Base-by-base conservation (phyloP, 192 early-diverging fungal species). In the Coemansia nantahalensis region DNA sequence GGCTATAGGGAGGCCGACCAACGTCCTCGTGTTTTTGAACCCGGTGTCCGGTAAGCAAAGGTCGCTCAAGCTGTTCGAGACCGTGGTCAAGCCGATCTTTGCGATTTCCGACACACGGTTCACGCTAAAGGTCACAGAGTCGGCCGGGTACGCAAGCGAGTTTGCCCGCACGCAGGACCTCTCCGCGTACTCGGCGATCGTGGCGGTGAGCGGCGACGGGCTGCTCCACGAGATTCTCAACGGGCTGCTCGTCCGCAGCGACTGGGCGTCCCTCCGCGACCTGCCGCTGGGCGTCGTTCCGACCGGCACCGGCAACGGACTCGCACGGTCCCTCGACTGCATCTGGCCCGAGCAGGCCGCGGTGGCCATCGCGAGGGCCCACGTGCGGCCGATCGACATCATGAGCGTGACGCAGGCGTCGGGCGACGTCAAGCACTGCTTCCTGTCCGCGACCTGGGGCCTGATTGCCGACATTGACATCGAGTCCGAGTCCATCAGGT, bases 381-480 rank as follows among this genome's bases (percentile, higher is more conserved):
- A 70, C 31, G 59, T 64, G 0, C 54, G 65, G 14, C 75, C 78
- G 31, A 41, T 84, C 38, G 82, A 84, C 37, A 80, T 84, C 24
- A 80, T 79, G 77, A 77, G 78, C 19, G 54, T 71, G 5, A 75
- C 79, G 17, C 52, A 72, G 42, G 59, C 55, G 1, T 56, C 56
- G 1, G 77, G 79, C 9, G 53, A 45, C n/a, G 65, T 56, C 14
- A 65, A 78, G 18, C 75, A 82, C 37, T 72, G 80, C 23, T 78
- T 80, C 56, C 51, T 84, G 28, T 63, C 78, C 5, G 62, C 80
- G 57, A 77, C 74, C 24, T 84, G 80, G 82, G 82, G 80, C 1
- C 58, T 82, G 59, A 56, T 79, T 33, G 79, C 79, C 8, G 82
- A 84, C 44, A 62, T 82, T 5, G 82, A 84, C 30, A 82, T 84